Evolutionary conservation across 2,329 filamentous ascomycete genomes (phyloP).

Genomic region (Aspergillus luchuensis): DNA sequence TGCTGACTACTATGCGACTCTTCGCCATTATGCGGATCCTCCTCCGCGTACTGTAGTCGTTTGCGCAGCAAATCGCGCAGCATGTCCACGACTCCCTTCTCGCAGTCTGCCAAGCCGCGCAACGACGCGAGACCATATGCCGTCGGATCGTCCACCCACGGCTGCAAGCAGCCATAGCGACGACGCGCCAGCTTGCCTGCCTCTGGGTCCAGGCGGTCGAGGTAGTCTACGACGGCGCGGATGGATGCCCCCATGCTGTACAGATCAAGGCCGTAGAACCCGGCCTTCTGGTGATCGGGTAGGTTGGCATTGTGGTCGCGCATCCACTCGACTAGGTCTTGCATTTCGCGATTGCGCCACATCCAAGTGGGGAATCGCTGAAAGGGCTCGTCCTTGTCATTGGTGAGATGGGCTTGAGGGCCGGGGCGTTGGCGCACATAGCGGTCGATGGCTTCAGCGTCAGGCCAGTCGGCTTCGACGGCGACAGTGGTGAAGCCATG

Average conservation of each 20-base stretch:
- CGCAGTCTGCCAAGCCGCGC: conserved; percentile 49
- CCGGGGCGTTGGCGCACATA: conserved; percentile 52
- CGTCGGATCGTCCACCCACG: conserved; percentile 54
- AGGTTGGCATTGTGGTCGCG: conserved; percentile 45
- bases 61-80: conserved; percentile 47
- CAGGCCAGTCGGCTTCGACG: conserved; percentile 58
- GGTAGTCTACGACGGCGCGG: conserved; percentile 51
- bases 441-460: conserved; percentile 54
- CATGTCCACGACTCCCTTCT: conserved; percentile 50
- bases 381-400: conserved; percentile 43
- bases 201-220: conserved; percentile 49
- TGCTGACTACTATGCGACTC: conserved; percentile 54
- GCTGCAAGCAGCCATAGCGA: conserved; percentile 51
- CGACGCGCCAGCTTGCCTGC: conserved; percentile 48
- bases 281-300: conserved; percentile 34
- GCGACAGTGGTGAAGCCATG: conserved; percentile 57
- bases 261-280: conserved; percentile 57
- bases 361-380: conserved; percentile 58
- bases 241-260: conserved; percentile 54
- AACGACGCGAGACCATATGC: conserved; percentile 51
- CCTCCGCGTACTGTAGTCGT: conserved; percentile 45
- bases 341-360: conserved; percentile 58
- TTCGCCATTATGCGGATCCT: conserved; percentile 42
- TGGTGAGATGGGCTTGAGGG: conserved; percentile 32
- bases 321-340: conserved; percentile 56